Percentiles rank a stretch among this genome's conserved stretches.
Conservation (phyloP, 2,329 filamentous ascomycete genomes). For the Ascocoryne sarcoides region DNA sequence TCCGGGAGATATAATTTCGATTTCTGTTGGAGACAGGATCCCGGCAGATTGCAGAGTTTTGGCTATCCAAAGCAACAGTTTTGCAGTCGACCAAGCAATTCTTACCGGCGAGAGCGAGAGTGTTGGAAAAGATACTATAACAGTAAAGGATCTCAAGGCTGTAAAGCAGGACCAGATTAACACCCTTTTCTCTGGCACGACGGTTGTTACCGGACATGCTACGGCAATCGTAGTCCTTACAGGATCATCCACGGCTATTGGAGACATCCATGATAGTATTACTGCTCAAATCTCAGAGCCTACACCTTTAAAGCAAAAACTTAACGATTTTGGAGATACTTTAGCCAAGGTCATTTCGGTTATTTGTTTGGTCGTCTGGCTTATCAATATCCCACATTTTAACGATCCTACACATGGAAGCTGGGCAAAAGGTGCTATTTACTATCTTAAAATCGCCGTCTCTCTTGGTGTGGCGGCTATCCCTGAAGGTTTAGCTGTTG, state of each 20-base stretch:
- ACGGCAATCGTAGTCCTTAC: slow-evolving; percentile 86
- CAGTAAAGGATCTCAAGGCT: slow-evolving; percentile 68
- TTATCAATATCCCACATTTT: slow-evolving; percentile 98
- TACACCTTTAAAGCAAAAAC: slow-evolving; percentile 94
- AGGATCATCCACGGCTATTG: slow-evolving; percentile 85
- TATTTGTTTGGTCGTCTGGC: slow-evolving; percentile 93
- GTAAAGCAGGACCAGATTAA: slow-evolving; percentile 98
- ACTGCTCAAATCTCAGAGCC: slow-evolving; percentile 96
- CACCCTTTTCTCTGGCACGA: slow-evolving; percentile 97
- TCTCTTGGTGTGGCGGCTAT: slow-evolving; percentile 97
- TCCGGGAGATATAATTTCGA: slow-evolving; percentile 82
- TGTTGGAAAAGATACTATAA: slow-evolving; percentile 70
- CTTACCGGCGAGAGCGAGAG: slow-evolving; percentile 97
- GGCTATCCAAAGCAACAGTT: slow-evolving; percentile 92
- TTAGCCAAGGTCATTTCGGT: slow-evolving; percentile 97
- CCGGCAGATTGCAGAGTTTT: slow-evolving; percentile 90
- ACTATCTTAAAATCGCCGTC: slow-evolving; percentile 98
- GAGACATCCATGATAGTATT: slow-evolving; percentile 98
- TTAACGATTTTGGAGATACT: slow-evolving; percentile 94
- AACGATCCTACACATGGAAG: slow-evolving; percentile 86
- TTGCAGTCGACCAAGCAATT: slow-evolving; percentile 93
- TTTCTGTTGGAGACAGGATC: slow-evolving; percentile 85
- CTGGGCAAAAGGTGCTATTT: slow-evolving; percentile 95
- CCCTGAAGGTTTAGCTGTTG: slow-evolving; percentile 91
- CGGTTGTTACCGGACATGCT: slow-evolving; percentile 88